These are phyloP conservation scores for Taphrina betulina DNA, from an alignment of 1,139 yeast genomes.

Conservation along the genomic window DNA sequence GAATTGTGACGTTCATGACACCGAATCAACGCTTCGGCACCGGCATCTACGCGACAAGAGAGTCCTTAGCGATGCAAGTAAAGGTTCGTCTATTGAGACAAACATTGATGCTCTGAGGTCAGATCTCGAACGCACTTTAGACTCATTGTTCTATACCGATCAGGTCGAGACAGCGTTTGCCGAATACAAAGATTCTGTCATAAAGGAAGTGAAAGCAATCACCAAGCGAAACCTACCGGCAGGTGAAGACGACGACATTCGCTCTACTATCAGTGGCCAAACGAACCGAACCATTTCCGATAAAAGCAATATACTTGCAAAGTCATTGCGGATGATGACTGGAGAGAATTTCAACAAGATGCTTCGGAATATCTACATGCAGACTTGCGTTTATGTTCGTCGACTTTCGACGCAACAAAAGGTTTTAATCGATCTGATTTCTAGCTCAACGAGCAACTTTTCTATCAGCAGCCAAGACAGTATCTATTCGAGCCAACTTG, in stretches of 20 bases:
- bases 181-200: conserved; percentile 64
- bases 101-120: neutral
- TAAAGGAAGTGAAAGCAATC: conserved; percentile 68
- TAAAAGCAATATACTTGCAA: conserved; percentile 49
- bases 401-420: conserved; percentile 78
- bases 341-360: conserved; percentile 72
- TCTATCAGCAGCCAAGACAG: conserved; percentile 39
- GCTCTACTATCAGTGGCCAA: conserved; percentile 37
- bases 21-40: neutral
- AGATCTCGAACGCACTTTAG: neutral
- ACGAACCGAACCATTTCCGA: conserved; percentile 39
- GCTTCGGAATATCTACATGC: conserved; percentile 61
- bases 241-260: conserved; percentile 42
- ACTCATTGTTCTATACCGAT: conserved; percentile 50
- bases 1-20: neutral
- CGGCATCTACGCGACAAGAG: conserved; percentile 10
- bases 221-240: conserved; percentile 66
- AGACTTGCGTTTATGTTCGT: conserved; percentile 69
- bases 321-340: conserved; percentile 61
- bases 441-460: conserved; percentile 49
- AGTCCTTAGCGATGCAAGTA: neutral
- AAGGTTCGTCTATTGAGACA: neutral
- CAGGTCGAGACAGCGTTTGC: conserved; percentile 64
- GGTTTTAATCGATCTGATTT: conserved; percentile 66
- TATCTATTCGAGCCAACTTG: conserved; percentile 46